A percentile compares a stretch with the other conserved stretches of the same genome.
phyloP scores from a whole-genome alignment of 345 rosid species.

The Limnanthes douglasii region DNA sequence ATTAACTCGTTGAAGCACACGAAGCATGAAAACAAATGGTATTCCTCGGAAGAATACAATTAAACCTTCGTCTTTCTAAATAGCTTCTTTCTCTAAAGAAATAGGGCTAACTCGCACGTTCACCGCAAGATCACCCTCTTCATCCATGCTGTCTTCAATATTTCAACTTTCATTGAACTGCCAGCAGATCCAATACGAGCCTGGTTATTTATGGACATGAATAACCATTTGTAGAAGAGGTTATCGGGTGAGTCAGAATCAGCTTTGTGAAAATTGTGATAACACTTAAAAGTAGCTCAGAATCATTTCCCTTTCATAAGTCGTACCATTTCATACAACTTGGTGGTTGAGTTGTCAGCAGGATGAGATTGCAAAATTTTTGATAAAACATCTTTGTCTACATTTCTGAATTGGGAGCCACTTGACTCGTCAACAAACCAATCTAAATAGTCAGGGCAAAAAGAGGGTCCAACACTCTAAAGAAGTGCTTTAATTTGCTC shows the following conservation, averaged over 20 bases:
- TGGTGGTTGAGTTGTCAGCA: constrained; percentile 62
- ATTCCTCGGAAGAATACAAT: constrained; percentile 72
- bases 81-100: constrained; percentile 19
- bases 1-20: constrained; percentile 59
- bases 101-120: constrained; percentile 25
- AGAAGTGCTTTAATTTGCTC: constrained; percentile 95
- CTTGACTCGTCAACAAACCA: constrained; percentile 60
- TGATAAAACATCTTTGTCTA: constrained; percentile 65
- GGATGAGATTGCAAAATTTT: constrained; percentile 79
- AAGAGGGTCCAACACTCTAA: constrained; percentile 48
- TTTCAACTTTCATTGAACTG: constrained; percentile 34
- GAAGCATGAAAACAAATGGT: constrained; percentile 48
- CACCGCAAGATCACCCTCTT: constrained; percentile 59
- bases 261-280: constrained; percentile 68
- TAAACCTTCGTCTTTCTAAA: constrained; percentile 42
- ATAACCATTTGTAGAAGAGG: constrained; percentile 81
- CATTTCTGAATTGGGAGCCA: constrained; percentile 46
- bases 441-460: constrained; percentile 62
- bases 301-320: constrained; percentile 67
- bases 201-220: constrained; percentile 75
- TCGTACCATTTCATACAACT: constrained; percentile 91
- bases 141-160: constrained; percentile 43
- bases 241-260: constrained; percentile 46
- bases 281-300: constrained; percentile 78
- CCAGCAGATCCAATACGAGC: constrained; percentile 63